A percentile compares a stretch with the other conserved stretches of the same genome.
Conservation (phyloP, 306 rosid genomes). For the Oemleria cerasiformis region DNA sequence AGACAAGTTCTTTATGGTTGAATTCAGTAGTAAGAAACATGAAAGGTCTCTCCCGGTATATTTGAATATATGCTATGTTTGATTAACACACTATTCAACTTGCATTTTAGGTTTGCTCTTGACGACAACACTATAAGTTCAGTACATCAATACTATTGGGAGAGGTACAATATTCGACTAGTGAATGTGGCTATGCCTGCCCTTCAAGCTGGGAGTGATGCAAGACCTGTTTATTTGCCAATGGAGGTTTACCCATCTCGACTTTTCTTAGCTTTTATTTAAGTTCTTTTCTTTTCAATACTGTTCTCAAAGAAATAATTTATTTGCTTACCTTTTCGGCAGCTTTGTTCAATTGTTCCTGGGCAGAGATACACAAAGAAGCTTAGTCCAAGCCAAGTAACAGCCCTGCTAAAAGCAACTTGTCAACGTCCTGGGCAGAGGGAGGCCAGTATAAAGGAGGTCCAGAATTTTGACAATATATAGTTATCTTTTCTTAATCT, state of each 20-base stretch:
- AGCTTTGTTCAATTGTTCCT: conserved; percentile 53
- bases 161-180: conserved; percentile 34
- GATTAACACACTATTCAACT: neutral
- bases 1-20: neutral
- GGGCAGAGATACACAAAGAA: conserved; percentile 69
- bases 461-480: neutral
- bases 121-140: conserved; percentile 34
- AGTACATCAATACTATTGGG: conserved; percentile 48
- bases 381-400: conserved; percentile 58
- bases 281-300: neutral
- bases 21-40: neutral
- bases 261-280: neutral
- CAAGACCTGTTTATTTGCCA: conserved; percentile 56
- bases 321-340: neutral
- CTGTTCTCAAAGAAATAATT: neutral
- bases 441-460: conserved; percentile 31
- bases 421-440: conserved; percentile 57
- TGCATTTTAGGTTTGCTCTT: conserved; percentile 50
- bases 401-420: conserved; percentile 50
- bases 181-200: conserved; percentile 49
- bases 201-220: conserved; percentile 61
- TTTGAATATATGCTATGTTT: neutral
- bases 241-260: conserved; percentile 57
- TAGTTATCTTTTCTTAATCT: neutral
- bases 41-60: neutral